phyloP scores from a whole-genome alignment of 2,329 filamentous ascomycete genomes.

The Sporothrix globosa region DNA sequence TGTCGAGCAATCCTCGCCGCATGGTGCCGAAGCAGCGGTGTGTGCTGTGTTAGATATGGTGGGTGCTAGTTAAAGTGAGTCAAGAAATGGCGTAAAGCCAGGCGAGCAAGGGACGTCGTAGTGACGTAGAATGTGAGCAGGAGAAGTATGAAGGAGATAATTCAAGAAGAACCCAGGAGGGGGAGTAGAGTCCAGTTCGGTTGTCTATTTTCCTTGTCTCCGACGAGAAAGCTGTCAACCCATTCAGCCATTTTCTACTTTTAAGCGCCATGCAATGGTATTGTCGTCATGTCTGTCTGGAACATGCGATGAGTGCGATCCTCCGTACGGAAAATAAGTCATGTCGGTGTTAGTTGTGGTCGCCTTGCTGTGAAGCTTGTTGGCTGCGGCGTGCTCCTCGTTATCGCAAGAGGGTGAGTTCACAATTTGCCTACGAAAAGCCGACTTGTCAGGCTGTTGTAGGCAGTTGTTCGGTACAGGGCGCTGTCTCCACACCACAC shows the following conservation, averaged over 20 bases:
- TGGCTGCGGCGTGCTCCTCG: neutral
- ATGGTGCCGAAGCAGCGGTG: neutral
- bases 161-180: neutral
- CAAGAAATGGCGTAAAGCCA: neutral
- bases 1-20: slow-evolving; percentile 13
- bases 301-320: neutral
- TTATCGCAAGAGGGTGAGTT: neutral
- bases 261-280: neutral
- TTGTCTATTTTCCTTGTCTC: neutral
- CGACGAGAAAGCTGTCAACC: neutral
- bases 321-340: neutral
- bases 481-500: neutral
- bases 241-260: neutral
- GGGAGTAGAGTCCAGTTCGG: neutral
- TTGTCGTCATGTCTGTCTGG: neutral
- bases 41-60: neutral
- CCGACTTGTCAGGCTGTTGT: too few relatives aligned
- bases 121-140: neutral
- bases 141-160: neutral
- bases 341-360: too few relatives aligned
- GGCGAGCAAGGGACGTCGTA: neutral
- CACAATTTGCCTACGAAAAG: too few relatives aligned
- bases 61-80: neutral
- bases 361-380: too few relatives aligned
- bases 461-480: neutral